Base-by-base conservation (phyloP, 768 basidiomycete genomes). In the Lepiota venenata region DNA sequence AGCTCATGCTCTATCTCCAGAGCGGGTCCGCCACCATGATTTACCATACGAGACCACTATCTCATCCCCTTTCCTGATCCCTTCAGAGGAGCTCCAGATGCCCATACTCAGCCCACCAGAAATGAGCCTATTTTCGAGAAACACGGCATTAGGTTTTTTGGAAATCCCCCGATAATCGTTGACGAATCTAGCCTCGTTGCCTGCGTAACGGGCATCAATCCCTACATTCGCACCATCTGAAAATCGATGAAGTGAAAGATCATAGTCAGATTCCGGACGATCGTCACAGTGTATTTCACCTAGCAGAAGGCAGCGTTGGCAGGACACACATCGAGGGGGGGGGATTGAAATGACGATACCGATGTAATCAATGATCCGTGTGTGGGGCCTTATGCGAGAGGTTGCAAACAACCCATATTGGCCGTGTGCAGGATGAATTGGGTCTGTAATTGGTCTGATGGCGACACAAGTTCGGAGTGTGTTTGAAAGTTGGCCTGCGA, bases 11-110 rank as follows among this genome's bases (percentile, higher is more conserved):
- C 43, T n/a, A n/a, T 37, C 22, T 10, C 35, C 18, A 47, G 27
- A 46, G 55, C 87, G 75, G 52, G 76, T 75, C 11, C 66, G 71
- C 93, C 92, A 94, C 87, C 88, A 92, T 15, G 79, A 76, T 64
- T 92, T 93, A 18, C 94, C 94, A 64, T 96, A 96, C 11, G 87
- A 90, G 18, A 95, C 89, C 25, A 93, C 64, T 29, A 98, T 80
- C 69, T 96, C 93, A 11, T 92, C 83, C 6, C 91, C 88, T 68
- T 88, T 93, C 59, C 73, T 79, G 43, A 95, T 83, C 5, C 70
- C 74, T 46, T 77, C 74, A 49, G 69, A 70, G 45, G 71, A 73
- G 54, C 82, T 87, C 83, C 87, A 88, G 29, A 98, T 77, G 56
- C 85, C 77, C 80, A 97, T 94, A 47, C 82, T 73, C 58, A 88